Evolutionary conservation across 2,329 filamentous ascomycete genomes (phyloP).

Genomic region (Lomentospora prolificans): DNA sequence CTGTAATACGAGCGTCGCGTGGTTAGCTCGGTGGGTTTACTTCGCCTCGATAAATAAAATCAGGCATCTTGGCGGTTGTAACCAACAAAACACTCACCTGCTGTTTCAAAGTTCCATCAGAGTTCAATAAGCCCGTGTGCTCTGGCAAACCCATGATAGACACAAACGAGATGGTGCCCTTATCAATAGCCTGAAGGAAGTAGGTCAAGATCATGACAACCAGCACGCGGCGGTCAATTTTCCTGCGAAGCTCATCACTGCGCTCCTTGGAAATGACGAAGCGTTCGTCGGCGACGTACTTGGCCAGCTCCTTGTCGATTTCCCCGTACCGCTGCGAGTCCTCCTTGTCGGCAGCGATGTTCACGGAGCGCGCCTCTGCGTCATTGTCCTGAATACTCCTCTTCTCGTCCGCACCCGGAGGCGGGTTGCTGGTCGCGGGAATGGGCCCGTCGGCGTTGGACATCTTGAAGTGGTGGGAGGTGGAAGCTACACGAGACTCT

Average conservation of each 20-base stretch:
- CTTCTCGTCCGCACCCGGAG: conserved; percentile 14
- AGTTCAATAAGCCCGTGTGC: conserved; percentile 36
- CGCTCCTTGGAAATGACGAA: conserved; percentile 51
- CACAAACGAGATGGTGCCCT: conserved; percentile 55
- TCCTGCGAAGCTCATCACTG: conserved; percentile 47
- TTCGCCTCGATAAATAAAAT: too few relatives aligned
- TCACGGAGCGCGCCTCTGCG: conserved; percentile 7
- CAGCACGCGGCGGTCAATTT: conserved; percentile 60
- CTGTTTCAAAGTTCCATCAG: conserved; percentile 18
- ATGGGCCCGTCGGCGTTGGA: not conserved
- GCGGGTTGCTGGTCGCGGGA: conserved; percentile 14
- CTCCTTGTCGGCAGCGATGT: conserved; percentile 10
- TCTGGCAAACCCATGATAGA: conserved; percentile 52
- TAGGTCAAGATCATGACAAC: conserved; percentile 59
- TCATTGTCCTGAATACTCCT: conserved; percentile 7
- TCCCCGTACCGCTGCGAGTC: conserved; percentile 11
- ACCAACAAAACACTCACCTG: too few relatives aligned
- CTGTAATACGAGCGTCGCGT: conserved; percentile 22
- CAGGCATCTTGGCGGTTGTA: too few relatives aligned
- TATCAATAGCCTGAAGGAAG: conserved; percentile 61
- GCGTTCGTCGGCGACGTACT: conserved; percentile 49
- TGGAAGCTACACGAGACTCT: not conserved
- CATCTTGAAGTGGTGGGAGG: not conserved
- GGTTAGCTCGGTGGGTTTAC: too few relatives aligned
- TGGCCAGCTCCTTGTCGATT: conserved; percentile 56